A percentile compares a stretch with the other conserved stretches of the same genome.
These are phyloP conservation scores for Calonectria naviculata DNA, from an alignment of 2,329 filamentous ascomycete genomes.

Conservation along the genomic window DNA sequence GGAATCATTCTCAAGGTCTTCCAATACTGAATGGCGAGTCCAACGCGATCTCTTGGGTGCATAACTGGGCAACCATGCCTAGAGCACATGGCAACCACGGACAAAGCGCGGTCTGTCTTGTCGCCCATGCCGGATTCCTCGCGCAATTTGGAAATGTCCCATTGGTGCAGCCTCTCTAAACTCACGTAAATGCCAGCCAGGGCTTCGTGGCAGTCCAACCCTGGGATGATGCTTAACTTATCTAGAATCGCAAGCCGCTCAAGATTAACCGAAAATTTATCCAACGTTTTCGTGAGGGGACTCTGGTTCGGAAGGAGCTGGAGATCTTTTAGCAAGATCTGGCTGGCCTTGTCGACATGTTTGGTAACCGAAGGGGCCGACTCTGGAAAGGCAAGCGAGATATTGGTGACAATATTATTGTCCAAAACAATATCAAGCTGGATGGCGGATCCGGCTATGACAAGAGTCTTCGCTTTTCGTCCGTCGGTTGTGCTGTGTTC, in stretches of 20 bases:
- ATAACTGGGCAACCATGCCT: slow-evolving; percentile 78
- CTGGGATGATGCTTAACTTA: slow-evolving; percentile 74
- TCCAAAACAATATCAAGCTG: slow-evolving; percentile 71
- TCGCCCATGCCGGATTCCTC: slow-evolving; percentile 57
- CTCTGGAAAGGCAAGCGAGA: slow-evolving; percentile 72
- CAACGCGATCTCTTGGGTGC: slow-evolving; percentile 75
- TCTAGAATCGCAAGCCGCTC: slow-evolving; percentile 77
- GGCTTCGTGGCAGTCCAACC: slow-evolving; percentile 82
- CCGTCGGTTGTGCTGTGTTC: slow-evolving; percentile 58
- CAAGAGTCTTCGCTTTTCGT: slow-evolving; percentile 64
- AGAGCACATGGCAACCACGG: slow-evolving; percentile 72
- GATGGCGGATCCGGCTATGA: slow-evolving; percentile 71
- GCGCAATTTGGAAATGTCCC: slow-evolving; percentile 72
- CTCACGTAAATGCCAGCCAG: slow-evolving; percentile 79
- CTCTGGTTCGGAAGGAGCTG: slow-evolving; percentile 68
- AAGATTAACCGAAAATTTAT: slow-evolving; percentile 77
- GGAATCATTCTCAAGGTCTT: slow-evolving; percentile 67
- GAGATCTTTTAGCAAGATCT: slow-evolving; percentile 75
- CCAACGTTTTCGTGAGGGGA: slow-evolving; percentile 76
- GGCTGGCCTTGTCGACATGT: slow-evolving; percentile 70
- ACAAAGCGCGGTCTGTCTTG: slow-evolving; percentile 61
- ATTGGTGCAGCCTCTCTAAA: slow-evolving; percentile 74
- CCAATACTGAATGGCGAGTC: slow-evolving; percentile 83
- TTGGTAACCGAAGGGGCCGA: slow-evolving; percentile 67
- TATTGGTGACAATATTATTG: slow-evolving; percentile 71